Evolutionary conservation across 768 basidiomycete species (phyloP).

Genomic region (Podaxis sp.): DNA sequence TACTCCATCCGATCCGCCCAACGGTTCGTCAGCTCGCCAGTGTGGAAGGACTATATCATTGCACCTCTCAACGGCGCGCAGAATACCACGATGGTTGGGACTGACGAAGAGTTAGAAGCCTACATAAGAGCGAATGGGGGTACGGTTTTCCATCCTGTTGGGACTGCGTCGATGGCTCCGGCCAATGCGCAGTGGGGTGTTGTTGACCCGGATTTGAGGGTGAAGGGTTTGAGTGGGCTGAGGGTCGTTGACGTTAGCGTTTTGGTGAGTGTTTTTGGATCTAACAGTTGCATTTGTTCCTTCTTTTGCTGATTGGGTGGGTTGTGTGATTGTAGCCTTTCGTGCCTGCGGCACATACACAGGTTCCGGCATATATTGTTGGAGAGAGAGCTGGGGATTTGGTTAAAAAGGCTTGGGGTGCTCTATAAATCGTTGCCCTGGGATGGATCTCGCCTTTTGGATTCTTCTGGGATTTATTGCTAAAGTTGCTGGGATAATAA

Average conservation of each 20-base stretch:
- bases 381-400: constrained; percentile 33
- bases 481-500: too few relatives aligned
- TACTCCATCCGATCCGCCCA: constrained; percentile 24
- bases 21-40: constrained; percentile 20
- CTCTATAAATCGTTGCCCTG: background rate
- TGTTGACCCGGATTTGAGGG: constrained; percentile 24
- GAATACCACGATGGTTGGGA: constrained; percentile 18
- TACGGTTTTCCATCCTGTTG: constrained; percentile 29
- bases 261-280: constrained; percentile 3
- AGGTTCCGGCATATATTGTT: constrained; percentile 32
- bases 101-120: constrained; percentile 25
- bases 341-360: constrained; percentile 31
- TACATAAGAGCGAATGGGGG: constrained; percentile 22
- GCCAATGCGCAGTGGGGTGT: constrained; percentile 19
- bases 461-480: too few relatives aligned
- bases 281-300: background rate
- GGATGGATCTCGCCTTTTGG: too few relatives aligned
- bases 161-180: constrained; percentile 30
- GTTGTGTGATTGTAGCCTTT: constrained; percentile 21
- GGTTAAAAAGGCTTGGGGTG: constrained; percentile 7
- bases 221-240: constrained; percentile 33
- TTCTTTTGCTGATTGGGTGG: background rate
- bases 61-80: constrained; percentile 13
- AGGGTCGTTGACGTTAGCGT: constrained; percentile 38
- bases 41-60: constrained; percentile 28